Evolutionary conservation across 2,329 filamentous ascomycete species (phyloP).

Genomic region (Tolypocladium tropicale): DNA sequence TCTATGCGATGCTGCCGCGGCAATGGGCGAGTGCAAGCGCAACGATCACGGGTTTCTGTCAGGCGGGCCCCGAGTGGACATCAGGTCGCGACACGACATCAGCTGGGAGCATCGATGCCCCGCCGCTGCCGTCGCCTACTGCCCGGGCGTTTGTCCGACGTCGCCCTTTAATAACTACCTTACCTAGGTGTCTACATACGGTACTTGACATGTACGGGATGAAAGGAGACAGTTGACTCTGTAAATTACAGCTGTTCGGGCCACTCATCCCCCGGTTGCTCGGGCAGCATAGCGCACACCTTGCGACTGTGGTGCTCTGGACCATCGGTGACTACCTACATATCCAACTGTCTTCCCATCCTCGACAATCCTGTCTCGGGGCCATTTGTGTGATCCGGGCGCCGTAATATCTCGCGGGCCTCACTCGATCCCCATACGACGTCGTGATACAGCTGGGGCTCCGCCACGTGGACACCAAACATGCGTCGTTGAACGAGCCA

Average conservation of each 20-base stretch:
- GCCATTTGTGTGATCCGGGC: not conserved
- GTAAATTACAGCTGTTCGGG: not conserved
- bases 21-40: not conserved
- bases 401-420: not conserved
- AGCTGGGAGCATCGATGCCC: not conserved
- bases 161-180: not conserved
- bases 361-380: not conserved
- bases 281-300: not conserved
- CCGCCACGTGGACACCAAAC: conserved; percentile 7
- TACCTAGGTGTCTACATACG: no score
- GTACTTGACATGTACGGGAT: no score
- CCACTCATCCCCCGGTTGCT: no score
- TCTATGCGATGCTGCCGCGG: not conserved
- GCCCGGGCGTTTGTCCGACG: not conserved
- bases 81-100: not conserved
- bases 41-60: not conserved
- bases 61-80: not conserved
- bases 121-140: not conserved
- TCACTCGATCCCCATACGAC: conserved; percentile 16
- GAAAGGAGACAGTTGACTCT: no score
- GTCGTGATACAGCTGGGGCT: conserved; percentile 23
- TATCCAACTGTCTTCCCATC: not conserved
- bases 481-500: conserved; percentile 21
- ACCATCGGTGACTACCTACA: no score
- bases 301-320: not conserved